Evolutionary conservation across 2,329 filamentous ascomycete species (phyloP), one percentile per base, ranked within the genome.

Genomic region (Aphanocladium album): DNA sequence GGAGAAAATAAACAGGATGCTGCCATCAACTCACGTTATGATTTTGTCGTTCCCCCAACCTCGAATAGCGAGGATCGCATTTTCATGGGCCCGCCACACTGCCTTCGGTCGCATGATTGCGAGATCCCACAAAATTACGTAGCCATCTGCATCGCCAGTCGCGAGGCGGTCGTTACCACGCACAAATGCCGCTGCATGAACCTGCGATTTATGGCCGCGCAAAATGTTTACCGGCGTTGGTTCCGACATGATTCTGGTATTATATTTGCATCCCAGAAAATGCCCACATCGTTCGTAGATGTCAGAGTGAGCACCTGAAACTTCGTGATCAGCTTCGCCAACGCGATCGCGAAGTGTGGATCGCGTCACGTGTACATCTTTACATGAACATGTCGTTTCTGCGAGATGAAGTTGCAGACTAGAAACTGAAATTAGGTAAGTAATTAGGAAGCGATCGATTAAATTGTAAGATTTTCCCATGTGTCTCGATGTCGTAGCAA

Each of bases 141-240:
- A 97, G 62, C 95, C 95, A 46, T 96, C 90, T 9, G 91, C 90
- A 74, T 99, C 95, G 39, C 90, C 93, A 0, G 91, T 95, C 14
- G 91, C 78, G 6, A 99, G 85, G 37, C 90, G 88, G 61, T 84
- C 81, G 71, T 97, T 96, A 45, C 77, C 73, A 57, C 84, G 82
- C 66, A 91, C 79, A 70, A 98, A 93, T 57, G 83, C 77, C 4
- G 93, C 81, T 21, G 86, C 84, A 71, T 97, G 92, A 52, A 97
- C 87, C 65, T 91, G 87, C 0, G 89, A 82, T 59, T 84, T 83
- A 77, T 98, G 95, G 57, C 95, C 95, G 64, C 95, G 89, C 41
- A 99, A 83, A 62, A 98, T 86, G 71, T 80, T 76, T 67, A 77
- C 82, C 37, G 83, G 83, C 50, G 69, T 64, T 17, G 74, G 74